phyloP scores from a whole-genome alignment of 116 monocot species.

The Trichopus zeylanicus region DNA sequence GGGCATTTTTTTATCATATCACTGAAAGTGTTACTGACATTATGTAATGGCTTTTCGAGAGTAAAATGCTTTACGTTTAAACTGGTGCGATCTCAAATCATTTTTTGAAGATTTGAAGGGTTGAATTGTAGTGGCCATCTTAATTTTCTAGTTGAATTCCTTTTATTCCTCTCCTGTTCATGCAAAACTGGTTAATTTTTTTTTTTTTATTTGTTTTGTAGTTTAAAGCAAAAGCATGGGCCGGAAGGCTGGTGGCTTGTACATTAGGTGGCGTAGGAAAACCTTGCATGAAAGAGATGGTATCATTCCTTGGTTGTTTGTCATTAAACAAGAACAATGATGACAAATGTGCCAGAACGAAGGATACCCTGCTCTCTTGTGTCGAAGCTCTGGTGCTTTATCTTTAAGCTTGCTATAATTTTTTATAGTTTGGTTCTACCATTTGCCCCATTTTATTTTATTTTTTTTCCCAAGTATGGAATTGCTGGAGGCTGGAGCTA shows the following conservation, averaged over 20 bases:
- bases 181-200: too few relatives aligned
- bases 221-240: conserved; percentile 41
- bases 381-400: conserved; percentile 44
- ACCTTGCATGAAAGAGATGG: conserved; percentile 75
- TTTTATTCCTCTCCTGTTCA: too few relatives aligned
- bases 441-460: not conserved
- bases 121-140: too few relatives aligned
- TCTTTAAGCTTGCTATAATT: not conserved
- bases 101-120: too few relatives aligned
- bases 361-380: conserved; percentile 51
- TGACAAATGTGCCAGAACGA: conserved; percentile 48
- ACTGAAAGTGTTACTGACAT: too few relatives aligned
- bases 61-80: too few relatives aligned
- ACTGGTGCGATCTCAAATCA: too few relatives aligned
- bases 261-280: conserved; percentile 56
- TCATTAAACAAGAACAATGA: conserved; percentile 60
- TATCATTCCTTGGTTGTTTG: conserved; percentile 53
- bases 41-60: too few relatives aligned
- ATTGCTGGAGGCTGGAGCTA: too few relatives aligned
- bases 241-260: conserved; percentile 61
- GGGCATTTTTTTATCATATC: too few relatives aligned
- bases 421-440: not conserved
- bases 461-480: not conserved
- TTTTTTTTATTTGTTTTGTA: conserved; percentile 1
- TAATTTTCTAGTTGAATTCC: too few relatives aligned